Percentiles rank a stretch among this genome's conserved stretches.
These are phyloP conservation scores for Alternaria sp. DNA, from an alignment of 2,329 filamentous ascomycete genomes.

Conservation along the genomic window DNA sequence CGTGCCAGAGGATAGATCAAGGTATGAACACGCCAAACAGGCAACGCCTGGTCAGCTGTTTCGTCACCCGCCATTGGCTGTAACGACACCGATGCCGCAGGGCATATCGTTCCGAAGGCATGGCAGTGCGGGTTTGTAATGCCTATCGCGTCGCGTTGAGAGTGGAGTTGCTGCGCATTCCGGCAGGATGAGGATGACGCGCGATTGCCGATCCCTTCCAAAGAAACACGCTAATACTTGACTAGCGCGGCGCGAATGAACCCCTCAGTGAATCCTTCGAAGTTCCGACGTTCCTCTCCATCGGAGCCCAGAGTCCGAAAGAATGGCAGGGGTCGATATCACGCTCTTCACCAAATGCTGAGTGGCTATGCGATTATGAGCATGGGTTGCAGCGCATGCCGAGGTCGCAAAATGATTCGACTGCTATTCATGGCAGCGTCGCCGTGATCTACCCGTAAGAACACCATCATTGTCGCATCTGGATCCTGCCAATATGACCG, in stretches of 20 bases:
- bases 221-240: background rate
- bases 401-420: background rate
- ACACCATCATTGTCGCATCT: background rate
- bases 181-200: conserved; percentile 1
- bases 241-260: background rate
- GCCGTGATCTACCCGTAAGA: background rate
- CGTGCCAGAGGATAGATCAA: background rate
- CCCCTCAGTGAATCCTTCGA: background rate
- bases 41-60: background rate
- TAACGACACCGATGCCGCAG: background rate
- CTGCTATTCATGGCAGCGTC: background rate
- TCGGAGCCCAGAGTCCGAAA: background rate
- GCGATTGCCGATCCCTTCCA: conserved; percentile 1
- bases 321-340: background rate
- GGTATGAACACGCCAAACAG: background rate
- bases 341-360: background rate
- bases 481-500: conserved; percentile 1
- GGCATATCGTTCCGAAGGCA: background rate
- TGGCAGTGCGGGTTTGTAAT: background rate
- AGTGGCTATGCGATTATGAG: background rate
- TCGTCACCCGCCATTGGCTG: background rate
- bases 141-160: background rate
- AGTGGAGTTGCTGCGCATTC: background rate
- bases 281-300: background rate
- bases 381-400: background rate